Conservation (phyloP, 805 yeast genomes). For the Kodamaea restingae region DNA sequence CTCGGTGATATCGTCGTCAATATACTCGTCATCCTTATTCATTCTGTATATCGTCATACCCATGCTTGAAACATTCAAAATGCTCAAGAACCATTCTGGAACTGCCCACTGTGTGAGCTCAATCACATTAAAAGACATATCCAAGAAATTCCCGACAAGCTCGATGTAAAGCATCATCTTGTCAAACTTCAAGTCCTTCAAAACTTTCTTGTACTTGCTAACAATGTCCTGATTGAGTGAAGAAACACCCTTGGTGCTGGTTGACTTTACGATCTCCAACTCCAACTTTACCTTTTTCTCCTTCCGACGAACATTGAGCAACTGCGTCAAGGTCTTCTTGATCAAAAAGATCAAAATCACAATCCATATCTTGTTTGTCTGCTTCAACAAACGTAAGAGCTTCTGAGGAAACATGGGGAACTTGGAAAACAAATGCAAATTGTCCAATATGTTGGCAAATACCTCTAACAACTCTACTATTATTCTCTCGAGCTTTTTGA, state of each 20-base stretch:
- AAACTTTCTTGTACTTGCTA: conserved; percentile 34
- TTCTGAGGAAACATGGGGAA: conserved; percentile 41
- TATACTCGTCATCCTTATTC: conserved; percentile 46
- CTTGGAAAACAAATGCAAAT: conserved; percentile 38
- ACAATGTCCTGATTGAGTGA: conserved; percentile 20
- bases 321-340: conserved; percentile 39
- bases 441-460: conserved; percentile 38
- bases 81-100: conserved; percentile 41
- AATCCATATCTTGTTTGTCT: conserved; percentile 43
- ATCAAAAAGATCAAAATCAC: conserved; percentile 38
- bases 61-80: conserved; percentile 40
- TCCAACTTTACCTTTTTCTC: conserved; percentile 37
- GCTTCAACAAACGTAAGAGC: conserved; percentile 29
- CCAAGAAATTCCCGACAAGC: conserved; percentile 39
- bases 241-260: conserved; percentile 14
- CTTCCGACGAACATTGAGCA: conserved; percentile 36
- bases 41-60: conserved; percentile 46
- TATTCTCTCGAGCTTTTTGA: conserved; percentile 28
- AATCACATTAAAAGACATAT: conserved; percentile 36
- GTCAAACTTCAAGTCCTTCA: conserved; percentile 41
- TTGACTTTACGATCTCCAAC: conserved; percentile 24
- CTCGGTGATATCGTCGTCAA: conserved; percentile 41
- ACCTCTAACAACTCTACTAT: conserved; percentile 31
- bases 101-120: conserved; percentile 34
- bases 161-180: conserved; percentile 39